Percentiles rank a stretch among this genome's conserved stretches.
Evolutionary conservation across 805 yeast species (phyloP).

Genomic region (Kazachstania taianensis): DNA sequence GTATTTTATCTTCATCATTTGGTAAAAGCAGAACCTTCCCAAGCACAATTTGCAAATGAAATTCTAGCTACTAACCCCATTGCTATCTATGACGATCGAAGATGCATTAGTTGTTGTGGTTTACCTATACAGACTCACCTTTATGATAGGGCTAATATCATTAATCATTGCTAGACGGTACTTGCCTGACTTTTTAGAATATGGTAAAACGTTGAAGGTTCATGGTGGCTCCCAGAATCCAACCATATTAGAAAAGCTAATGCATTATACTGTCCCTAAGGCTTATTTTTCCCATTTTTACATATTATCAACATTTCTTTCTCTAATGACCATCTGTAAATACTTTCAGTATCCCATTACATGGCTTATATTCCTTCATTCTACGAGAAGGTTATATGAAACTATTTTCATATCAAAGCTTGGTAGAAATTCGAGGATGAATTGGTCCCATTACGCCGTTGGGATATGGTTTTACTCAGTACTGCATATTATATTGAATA

Average conservation of each 20-base stretch:
- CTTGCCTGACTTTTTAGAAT: constrained; percentile 32
- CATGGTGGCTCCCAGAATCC: constrained; percentile 3
- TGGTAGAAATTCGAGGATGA: constrained; percentile 42
- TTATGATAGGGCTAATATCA: constrained; percentile 14
- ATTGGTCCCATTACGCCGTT: constrained; percentile 53
- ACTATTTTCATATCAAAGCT: constrained; percentile 41
- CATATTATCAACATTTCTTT: constrained; percentile 32
- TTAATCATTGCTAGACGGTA: constrained; percentile 29
- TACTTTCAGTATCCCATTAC: constrained; percentile 12
- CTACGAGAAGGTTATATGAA: constrained; percentile 46
- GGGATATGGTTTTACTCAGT: constrained; percentile 52
- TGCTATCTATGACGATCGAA: background rate
- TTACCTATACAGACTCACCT: constrained; percentile 7
- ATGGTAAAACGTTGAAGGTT: constrained; percentile 35
- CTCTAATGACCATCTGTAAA: constrained; percentile 14
- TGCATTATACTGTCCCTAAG: constrained; percentile 46
- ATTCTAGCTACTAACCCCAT: no score
- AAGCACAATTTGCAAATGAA: no score
- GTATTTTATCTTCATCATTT: no score
- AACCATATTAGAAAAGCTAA: constrained; percentile 7
- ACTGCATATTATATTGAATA: constrained; percentile 33
- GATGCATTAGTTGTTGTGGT: no score
- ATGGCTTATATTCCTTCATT: constrained; percentile 37
- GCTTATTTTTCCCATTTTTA: constrained; percentile 57
- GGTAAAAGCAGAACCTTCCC: no score